These are phyloP conservation scores for Solanum virginianum DNA, from an alignment of 257 asterid species.

Conservation along the genomic window DNA sequence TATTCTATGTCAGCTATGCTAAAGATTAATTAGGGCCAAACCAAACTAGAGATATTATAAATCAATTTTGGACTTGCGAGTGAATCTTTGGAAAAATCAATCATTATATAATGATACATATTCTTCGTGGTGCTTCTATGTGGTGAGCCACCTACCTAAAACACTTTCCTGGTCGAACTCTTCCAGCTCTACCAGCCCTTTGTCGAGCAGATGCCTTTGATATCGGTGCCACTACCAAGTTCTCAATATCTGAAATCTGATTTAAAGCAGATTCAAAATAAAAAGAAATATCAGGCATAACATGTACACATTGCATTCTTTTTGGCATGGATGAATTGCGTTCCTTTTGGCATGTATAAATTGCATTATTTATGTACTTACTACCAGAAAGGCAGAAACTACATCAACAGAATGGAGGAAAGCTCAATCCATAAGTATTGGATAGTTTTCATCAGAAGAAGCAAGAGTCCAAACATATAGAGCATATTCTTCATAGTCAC, in stretches of 20 bases:
- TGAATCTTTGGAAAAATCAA: neutral
- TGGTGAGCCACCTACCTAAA: constrained; percentile 43
- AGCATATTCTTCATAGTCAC: neutral
- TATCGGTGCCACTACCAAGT: constrained; percentile 83
- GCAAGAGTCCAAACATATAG: neutral
- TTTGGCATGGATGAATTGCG: too few relatives aligned
- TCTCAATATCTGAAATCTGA: constrained; percentile 89
- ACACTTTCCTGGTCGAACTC: constrained; percentile 96
- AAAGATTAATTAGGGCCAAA: neutral
- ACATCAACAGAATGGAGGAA: neutral
- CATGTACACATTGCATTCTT: neutral
- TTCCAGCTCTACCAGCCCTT: constrained; percentile 98
- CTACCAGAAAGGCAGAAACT: neutral
- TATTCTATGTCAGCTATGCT: neutral
- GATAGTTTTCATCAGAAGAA: neutral
- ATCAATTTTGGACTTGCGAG: neutral
- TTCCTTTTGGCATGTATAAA: neutral
- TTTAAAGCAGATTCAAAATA: constrained; percentile 2
- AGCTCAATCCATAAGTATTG: neutral
- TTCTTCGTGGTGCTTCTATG: neutral
- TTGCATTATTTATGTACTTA: neutral
- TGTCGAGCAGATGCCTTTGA: constrained; percentile 95
- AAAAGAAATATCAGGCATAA: neutral
- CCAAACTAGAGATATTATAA: neutral
- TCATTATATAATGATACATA: neutral